Evolutionary conservation across 805 yeast genomes (phyloP), one percentile per base, ranked within the genome.

Genomic region (Myxozyma vanderwaltii): DNA sequence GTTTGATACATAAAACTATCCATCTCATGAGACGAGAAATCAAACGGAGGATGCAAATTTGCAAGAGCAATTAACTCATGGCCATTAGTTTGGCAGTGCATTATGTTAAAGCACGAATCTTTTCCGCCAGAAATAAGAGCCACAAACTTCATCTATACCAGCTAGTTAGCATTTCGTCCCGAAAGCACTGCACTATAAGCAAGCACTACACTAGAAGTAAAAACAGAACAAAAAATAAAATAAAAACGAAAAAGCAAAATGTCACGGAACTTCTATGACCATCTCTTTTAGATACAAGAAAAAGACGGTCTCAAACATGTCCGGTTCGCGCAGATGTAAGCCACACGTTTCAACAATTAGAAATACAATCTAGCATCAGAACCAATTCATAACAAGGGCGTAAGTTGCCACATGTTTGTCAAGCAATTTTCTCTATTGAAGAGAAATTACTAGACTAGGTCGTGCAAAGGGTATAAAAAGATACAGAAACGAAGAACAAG

Each of bases 1-100:
- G 99, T 94, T 74, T 94, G 99, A 73, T 89, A 94, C 99, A 94
- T 94, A 70, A 86, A 92, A 54, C 96, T 89, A 71, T 94, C 97
- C 54, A 94, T 75, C 72, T 94, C 99, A 65, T 84, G 86, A 66
- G 77, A 68, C 48, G 47, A 19, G n/a, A 27, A 19, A 35, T 31
- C 50, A 27, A 17, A 13, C 0, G 79, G 78, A 0, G 97, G 97
- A 68, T 84, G 83, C 61, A 94, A 73, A 68, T 94, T 94, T 0
- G 91, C 98, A 48, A 92, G 73, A 0, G 96, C 97, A 0, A 82
- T 82, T 4, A 94, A 76, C 67, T 89, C 88, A 74, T 94, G 99
- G 13, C 95, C 96, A 53, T 88, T 83, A 2, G 81, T 79, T n/a
- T 88, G 71, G 69, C 98, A 90, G 70, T 94, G 96, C 39, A 90